Percentiles rank a stretch among this genome's conserved stretches.
Conservation (phyloP, 1,284 basidiomycete genomes). For the Papiliotrema nemorosa region DNA sequence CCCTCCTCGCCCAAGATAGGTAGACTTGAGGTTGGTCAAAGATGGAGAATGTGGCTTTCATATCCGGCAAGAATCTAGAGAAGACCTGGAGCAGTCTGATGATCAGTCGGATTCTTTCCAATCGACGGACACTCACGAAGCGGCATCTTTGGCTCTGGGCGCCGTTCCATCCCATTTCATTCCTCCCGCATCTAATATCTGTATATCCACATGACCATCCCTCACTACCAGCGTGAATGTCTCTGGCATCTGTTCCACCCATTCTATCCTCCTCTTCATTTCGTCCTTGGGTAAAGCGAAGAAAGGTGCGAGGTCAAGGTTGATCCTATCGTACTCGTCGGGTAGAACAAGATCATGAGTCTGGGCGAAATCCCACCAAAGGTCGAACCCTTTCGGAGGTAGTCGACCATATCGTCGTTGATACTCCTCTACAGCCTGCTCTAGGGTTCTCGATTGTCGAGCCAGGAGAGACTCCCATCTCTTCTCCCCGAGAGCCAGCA, state of each 20-base stretch:
- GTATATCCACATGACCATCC: constrained; percentile 30
- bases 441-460: constrained; percentile 69
- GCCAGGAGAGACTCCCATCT: constrained; percentile 63
- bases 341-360: constrained; percentile 69
- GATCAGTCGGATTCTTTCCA: background rate
- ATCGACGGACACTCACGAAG: constrained; percentile 18
- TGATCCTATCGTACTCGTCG: constrained; percentile 82
- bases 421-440: constrained; percentile 72
- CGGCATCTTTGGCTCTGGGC: constrained; percentile 34
- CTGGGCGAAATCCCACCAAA: constrained; percentile 79
- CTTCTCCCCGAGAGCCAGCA: constrained; percentile 73
- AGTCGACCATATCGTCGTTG: constrained; percentile 65
- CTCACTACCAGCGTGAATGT: constrained; percentile 42
- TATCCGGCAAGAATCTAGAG: constrained; percentile 42
- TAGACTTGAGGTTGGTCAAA: constrained; percentile 53
- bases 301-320: constrained; percentile 76
- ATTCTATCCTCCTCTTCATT: constrained; percentile 61
- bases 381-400: constrained; percentile 81
- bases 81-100: constrained; percentile 42
- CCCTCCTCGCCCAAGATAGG: constrained; percentile 47
- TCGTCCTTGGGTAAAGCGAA: constrained; percentile 68
- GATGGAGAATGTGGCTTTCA: constrained; percentile 51
- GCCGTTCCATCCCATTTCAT: constrained; percentile 41
- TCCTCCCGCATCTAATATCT: constrained; percentile 40
- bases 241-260: constrained; percentile 49